Evolutionary conservation across 1,139 yeast species (phyloP), one percentile per base, ranked within the genome.

Genomic region (Blastobotrys elegans): DNA sequence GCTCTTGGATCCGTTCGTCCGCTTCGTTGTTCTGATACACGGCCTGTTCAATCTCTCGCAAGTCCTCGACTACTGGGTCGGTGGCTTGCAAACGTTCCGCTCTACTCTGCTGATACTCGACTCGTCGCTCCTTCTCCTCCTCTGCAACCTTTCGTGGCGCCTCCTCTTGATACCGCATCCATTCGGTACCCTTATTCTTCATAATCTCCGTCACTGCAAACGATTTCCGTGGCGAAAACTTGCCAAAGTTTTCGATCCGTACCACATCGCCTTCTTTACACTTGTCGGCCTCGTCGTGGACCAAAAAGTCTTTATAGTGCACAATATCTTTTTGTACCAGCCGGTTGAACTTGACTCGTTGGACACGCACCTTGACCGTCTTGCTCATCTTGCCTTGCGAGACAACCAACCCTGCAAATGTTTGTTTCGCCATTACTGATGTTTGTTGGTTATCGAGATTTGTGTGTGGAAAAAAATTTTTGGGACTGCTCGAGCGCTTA

Each of bases 191-290:
- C 68, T 84, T 82, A 63, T 87, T 83, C 63, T 76, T 82, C 70
- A 88, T 80, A 63, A 92, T 86, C 64, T 92, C 97, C 2, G 97
- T 96, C 52, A 92, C 81, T n/a, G 97, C 92, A 72, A 92, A 92
- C 50, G 77, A 79, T 67, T 92, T 92, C 54, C 84, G 74, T 30
- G 92, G 77, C 10, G 95, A 83, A 24, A 89, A 70, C 40, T 95
- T 95, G 51, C 96, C 84, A 38, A 90, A 85, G 48, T 90, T 79
- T 68, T 90, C 96, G 51, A 92, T 88, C 67, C 97, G 79, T 11
- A 92, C 98, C 53, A 92, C 73, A 69, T 92, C 98, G 44, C 98
- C 98, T 67, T 89, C 96, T 62, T 90, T 84, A 59, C 97, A 86
- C 46, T 88, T 75, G 63, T 86, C 82, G 38, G 87, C 90, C 71